These are phyloP conservation scores for Apophysomyces ossiformis DNA, from an alignment of 371 early-diverging fungal species.

Conservation along the genomic window DNA sequence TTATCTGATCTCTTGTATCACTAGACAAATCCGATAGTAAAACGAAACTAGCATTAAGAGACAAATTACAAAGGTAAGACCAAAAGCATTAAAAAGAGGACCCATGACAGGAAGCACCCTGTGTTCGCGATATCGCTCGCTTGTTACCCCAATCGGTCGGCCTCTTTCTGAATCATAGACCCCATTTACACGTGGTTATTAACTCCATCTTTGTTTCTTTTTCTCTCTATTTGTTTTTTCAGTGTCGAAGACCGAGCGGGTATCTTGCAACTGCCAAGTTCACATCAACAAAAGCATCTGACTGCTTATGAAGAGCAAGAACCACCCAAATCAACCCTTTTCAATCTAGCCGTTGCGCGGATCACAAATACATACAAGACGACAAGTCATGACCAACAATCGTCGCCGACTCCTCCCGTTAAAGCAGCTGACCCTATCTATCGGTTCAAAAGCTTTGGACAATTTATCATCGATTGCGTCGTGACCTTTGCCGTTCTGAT, in stretches of 20 bases:
- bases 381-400: neutral
- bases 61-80: slow-evolving; percentile 27
- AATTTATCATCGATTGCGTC: slow-evolving; percentile 26
- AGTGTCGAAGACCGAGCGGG: slow-evolving; percentile 51
- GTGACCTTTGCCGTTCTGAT: slow-evolving; percentile 32
- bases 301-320: slow-evolving; percentile 18
- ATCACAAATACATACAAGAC: slow-evolving; percentile 5
- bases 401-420: neutral
- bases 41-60: slow-evolving; percentile 28
- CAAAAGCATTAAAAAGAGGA: neutral
- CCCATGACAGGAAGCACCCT: neutral
- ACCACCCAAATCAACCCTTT: slow-evolving; percentile 8
- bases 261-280: slow-evolving; percentile 33
- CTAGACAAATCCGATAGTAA: slow-evolving; percentile 25
- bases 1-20: neutral
- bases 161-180: neutral
- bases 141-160: too few species aligned
- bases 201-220: too few species aligned
- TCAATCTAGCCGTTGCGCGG: slow-evolving; percentile 18
- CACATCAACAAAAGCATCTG: slow-evolving; percentile 19
- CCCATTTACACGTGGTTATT: slow-evolving; percentile 3
- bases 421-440: slow-evolving; percentile 20
- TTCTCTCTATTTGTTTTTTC: neutral
- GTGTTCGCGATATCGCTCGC: too few species aligned
- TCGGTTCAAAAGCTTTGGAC: slow-evolving; percentile 29